phyloP scores from a whole-genome alignment of 1,139 yeast genomes.

The Suhomyces taliae region DNA sequence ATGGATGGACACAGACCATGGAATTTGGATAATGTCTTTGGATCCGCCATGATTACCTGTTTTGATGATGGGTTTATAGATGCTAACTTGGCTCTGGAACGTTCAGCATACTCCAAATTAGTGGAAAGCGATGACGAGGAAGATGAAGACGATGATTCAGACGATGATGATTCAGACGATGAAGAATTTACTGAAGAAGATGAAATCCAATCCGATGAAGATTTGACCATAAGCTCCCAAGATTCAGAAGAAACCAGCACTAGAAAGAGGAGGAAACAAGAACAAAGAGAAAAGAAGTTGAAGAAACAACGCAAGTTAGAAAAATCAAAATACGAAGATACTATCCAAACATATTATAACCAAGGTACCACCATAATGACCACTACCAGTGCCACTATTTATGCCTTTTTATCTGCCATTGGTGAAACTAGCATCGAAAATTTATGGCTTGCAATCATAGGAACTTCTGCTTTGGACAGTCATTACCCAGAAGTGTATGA shows the following conservation, averaged over 20 bases:
- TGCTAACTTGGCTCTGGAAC: conserved; percentile 52
- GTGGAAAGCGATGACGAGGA: conserved; percentile 35
- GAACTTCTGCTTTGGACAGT: conserved; percentile 78
- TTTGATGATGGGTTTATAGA: conserved; percentile 84
- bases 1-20: conserved; percentile 95
- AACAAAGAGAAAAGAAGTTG: conserved; percentile 25
- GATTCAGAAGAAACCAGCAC: conserved; percentile 36
- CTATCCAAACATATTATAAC: conserved; percentile 68
- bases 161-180: conserved; percentile 24
- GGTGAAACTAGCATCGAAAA: conserved; percentile 59
- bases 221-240: conserved; percentile 25
- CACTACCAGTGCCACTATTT: conserved; percentile 76
- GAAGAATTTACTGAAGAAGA: conserved; percentile 25
- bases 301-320: conserved; percentile 31
- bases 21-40: conserved; percentile 91
- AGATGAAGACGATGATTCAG: conserved; percentile 33
- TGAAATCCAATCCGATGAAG: conserved; percentile 27
- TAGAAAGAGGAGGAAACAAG: conserved; percentile 35
- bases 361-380: conserved; percentile 80
- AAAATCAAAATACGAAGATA: conserved; percentile 54
- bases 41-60: conserved; percentile 76
- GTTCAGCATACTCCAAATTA: conserved; percentile 54
- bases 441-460: conserved; percentile 87
- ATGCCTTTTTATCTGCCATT: conserved; percentile 73
- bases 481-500: conserved; percentile 78